Conservation (phyloP, 2,329 filamentous ascomycete genomes). For the Aspergillus chevalieri region DNA sequence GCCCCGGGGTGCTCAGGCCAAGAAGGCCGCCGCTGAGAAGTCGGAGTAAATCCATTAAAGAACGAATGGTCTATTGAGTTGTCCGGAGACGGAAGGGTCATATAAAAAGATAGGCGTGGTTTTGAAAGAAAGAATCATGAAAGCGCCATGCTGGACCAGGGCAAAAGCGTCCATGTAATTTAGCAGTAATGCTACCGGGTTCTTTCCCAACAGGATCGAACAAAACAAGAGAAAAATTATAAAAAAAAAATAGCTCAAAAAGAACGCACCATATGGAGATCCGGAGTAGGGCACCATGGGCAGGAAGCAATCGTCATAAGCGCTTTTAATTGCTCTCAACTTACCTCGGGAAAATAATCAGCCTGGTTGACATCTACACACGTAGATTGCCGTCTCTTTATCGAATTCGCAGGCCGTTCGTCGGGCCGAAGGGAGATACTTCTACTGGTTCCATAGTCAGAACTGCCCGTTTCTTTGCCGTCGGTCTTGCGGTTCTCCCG, state of each 20-base stretch:
- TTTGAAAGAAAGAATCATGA: slow-evolving; percentile 5
- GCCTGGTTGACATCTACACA: slow-evolving; percentile 4
- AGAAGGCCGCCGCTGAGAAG: slow-evolving; percentile 53
- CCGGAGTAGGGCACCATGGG: neutral
- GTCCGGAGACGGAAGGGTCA: slow-evolving; percentile 1
- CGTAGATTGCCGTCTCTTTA: neutral
- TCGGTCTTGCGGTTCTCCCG: slow-evolving; percentile 17
- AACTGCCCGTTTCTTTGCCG: slow-evolving; percentile 11
- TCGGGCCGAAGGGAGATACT: slow-evolving; percentile 20
- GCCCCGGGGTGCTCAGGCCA: slow-evolving; percentile 70
- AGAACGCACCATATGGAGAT: neutral
- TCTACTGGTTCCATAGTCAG: neutral
- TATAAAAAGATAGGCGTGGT: slow-evolving; percentile 6
- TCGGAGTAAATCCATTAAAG: slow-evolving; percentile 25
- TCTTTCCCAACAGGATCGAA: slow-evolving; percentile 9
- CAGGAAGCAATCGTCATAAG: no score
- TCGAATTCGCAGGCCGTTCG: slow-evolving; percentile 11
- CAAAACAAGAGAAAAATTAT: slow-evolving; percentile 6
- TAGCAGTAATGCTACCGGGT: slow-evolving; percentile 19
- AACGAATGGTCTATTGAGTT: neutral
- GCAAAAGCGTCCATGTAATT: slow-evolving; percentile 25
- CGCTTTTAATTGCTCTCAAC: no score
- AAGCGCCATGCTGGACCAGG: slow-evolving; percentile 20
- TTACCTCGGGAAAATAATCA: slow-evolving; percentile 14
- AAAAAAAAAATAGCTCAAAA: slow-evolving; percentile 3